Percentiles rank a stretch among this genome's conserved stretches.
Conservation (phyloP, 371 early-diverging fungal species). For the Coemansia sp. region DNA sequence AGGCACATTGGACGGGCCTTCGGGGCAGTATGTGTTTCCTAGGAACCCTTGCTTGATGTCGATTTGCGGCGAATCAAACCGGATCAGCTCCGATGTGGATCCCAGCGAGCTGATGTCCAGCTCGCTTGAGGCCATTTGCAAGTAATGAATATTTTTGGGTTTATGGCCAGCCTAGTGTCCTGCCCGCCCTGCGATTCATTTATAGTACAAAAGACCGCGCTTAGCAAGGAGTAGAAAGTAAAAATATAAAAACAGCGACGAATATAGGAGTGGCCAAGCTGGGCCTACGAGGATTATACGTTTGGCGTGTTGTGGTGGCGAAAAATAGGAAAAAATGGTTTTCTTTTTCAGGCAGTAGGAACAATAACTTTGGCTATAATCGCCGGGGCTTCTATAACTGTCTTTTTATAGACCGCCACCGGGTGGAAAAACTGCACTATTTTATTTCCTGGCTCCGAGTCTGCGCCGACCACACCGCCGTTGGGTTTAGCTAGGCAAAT, state of each 20-base stretch:
- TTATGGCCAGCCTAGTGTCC: too few relatives aligned
- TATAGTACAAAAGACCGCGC: too few relatives aligned
- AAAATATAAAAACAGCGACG: too few relatives aligned
- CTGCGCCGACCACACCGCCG: neutral
- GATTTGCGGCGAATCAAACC: constrained; percentile 1
- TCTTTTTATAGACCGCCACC: constrained; percentile 1
- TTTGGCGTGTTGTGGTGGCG: neutral
- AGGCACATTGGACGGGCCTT: neutral
- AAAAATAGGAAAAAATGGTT: neutral
- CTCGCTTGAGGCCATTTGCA: neutral
- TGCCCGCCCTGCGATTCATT: neutral
- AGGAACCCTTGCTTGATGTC: constrained; percentile 5
- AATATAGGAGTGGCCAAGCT: too few relatives aligned
- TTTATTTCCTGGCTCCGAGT: neutral
- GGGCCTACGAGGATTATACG: too few relatives aligned
- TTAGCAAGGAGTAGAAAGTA: too few relatives aligned
- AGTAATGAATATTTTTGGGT: too few relatives aligned
- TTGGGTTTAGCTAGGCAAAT: too few relatives aligned
- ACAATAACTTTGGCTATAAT: constrained; percentile 6
- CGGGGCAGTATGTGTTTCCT: neutral
- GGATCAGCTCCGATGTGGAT: neutral
- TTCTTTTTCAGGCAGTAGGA: constrained; percentile 9
- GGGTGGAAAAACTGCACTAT: neutral
- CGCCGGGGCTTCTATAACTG: neutral
- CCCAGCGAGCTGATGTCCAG: neutral